Conservation (phyloP, 495 filamentous ascomycete species). For the Aspergillus steynii region DNA sequence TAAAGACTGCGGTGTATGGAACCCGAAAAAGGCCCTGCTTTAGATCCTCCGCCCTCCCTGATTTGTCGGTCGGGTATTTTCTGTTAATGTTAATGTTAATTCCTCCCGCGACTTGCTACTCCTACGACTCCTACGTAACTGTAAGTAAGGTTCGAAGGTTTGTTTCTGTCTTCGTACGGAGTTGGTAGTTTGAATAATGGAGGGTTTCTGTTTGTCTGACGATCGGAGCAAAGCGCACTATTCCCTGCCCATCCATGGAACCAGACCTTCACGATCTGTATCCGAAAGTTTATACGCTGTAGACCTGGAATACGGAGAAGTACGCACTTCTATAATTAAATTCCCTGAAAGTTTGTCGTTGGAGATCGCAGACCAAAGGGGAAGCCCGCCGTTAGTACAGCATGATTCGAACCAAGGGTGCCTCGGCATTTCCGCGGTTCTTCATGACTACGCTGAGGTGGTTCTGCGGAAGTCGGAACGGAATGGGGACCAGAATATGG, state of each 20-base stretch:
- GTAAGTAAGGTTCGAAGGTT: too few relatives aligned
- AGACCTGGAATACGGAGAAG: too few relatives aligned
- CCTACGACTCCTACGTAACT: too few relatives aligned
- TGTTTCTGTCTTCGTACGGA: too few relatives aligned
- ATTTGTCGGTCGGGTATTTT: neutral
- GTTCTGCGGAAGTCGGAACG: neutral
- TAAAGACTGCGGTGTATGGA: neutral
- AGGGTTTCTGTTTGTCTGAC: neutral
- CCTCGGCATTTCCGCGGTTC: neutral
- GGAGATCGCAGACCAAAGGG: neutral
- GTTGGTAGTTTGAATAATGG: neutral
- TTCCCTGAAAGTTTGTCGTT: neutral
- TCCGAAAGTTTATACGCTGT: neutral
- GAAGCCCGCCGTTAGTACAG: too few relatives aligned
- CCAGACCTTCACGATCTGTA: neutral
- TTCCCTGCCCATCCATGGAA: neutral
- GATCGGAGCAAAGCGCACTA: too few relatives aligned
- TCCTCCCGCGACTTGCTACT: too few relatives aligned
- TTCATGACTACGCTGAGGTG: neutral
- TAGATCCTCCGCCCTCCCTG: neutral
- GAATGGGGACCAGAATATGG: neutral
- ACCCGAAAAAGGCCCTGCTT: neutral
- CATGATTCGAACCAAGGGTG: neutral
- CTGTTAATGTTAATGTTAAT: neutral
- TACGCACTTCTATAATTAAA: neutral